phyloP scores from a whole-genome alignment of 1,284 basidiomycete species.

The Cutaneotrichosporon cyanovorans region DNA sequence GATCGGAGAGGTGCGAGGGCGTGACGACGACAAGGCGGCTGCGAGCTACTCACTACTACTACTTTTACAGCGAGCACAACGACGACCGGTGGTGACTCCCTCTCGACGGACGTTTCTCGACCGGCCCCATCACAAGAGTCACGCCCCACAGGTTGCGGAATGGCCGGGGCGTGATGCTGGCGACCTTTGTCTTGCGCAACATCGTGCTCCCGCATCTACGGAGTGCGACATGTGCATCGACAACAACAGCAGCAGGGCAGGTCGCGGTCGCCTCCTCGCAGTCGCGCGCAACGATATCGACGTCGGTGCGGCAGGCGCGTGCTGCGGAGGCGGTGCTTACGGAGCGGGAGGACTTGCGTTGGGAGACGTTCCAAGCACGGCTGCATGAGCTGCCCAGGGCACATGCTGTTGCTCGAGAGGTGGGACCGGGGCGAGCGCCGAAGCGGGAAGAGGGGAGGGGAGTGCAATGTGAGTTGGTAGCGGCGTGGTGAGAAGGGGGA shows the following conservation, averaged over 20 bases:
- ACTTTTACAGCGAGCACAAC: neutral
- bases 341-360: constrained; percentile 1
- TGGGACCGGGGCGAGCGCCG: too few species aligned
- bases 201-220: constrained; percentile 19
- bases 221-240: constrained; percentile 10
- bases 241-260: constrained; percentile 7
- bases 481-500: too few species aligned
- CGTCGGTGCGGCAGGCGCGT: constrained; percentile 1
- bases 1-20: too few species aligned
- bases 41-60: neutral
- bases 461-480: too few species aligned
- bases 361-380: neutral
- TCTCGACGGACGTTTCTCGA: neutral
- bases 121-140: neutral
- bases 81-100: too few species aligned
- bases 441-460: too few species aligned
- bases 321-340: constrained; percentile 3
- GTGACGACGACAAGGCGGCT: neutral
- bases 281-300: constrained; percentile 2
- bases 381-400: too few species aligned
- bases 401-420: too few species aligned
- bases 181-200: constrained; percentile 14
- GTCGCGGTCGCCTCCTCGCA: neutral
- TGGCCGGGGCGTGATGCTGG: constrained; percentile 19
- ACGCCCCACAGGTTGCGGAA: constrained; percentile 9